phyloP scores from a whole-genome alignment of 2,329 filamentous ascomycete genomes.

The Septoria linicola region DNA sequence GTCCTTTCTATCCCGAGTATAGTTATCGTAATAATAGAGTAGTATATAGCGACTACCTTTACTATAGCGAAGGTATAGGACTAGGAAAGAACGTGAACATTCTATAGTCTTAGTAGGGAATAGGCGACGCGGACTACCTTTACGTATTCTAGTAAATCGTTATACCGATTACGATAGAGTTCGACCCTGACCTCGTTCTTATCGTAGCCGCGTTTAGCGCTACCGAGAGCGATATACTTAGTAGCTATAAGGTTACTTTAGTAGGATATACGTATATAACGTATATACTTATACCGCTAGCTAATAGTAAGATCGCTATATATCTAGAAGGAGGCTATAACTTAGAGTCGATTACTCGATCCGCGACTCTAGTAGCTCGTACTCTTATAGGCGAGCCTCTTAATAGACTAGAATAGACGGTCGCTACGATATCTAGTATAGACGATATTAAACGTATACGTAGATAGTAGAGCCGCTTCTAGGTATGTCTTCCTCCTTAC shows the following conservation, averaged over 20 bases:
- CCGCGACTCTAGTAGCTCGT: constrained; percentile 83
- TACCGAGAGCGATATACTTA: constrained; percentile 86
- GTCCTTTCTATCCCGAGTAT: constrained; percentile 75
- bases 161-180: constrained; percentile 93
- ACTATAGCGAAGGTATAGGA: constrained; percentile 59
- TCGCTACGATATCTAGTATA: constrained; percentile 54
- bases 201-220: constrained; percentile 96
- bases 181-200: constrained; percentile 90
- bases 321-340: constrained; percentile 97
- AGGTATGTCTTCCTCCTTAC: constrained; percentile 82
- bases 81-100: constrained; percentile 67
- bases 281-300: constrained; percentile 96
- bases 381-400: constrained; percentile 96
- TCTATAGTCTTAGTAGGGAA: constrained; percentile 67
- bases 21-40: constrained; percentile 57
- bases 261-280: constrained; percentile 97
- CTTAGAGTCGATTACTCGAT: constrained; percentile 84
- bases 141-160: constrained; percentile 93
- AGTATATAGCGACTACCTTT: constrained; percentile 58
- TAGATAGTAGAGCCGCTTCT: constrained; percentile 65
- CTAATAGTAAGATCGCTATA: constrained; percentile 83
- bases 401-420: constrained; percentile 52
- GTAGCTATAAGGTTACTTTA: constrained; percentile 88
- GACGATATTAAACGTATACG: constrained; percentile 58
- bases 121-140: constrained; percentile 97